phyloP scores from a whole-genome alignment of 768 basidiomycete genomes.

The Hebeloma cylindrosporum region DNA sequence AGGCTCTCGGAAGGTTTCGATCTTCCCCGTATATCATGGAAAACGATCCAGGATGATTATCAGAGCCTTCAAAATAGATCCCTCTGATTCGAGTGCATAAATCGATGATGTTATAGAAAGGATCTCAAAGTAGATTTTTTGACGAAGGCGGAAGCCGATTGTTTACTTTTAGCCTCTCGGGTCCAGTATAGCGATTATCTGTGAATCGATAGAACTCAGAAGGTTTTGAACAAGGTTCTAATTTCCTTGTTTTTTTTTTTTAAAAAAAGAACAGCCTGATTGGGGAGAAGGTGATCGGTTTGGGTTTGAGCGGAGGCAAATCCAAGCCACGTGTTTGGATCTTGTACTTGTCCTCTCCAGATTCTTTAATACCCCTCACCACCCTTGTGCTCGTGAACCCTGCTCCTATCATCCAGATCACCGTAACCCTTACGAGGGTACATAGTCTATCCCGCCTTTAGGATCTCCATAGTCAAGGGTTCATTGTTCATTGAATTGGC shows the following conservation, averaged over 20 bases:
- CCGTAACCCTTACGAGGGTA: constrained; percentile 5
- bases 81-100: too few relatives aligned
- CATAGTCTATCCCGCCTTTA: constrained; percentile 8
- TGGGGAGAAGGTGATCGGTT: not conserved
- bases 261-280: too few relatives aligned
- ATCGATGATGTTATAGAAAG: too few relatives aligned
- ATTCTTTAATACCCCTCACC: constrained; percentile 18
- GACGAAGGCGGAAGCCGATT: too few relatives aligned
- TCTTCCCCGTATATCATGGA: constrained; percentile 42
- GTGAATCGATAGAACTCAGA: too few relatives aligned
- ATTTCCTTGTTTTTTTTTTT: constrained; percentile 9
- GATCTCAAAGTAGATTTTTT: too few relatives aligned
- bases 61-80: constrained; percentile 18
- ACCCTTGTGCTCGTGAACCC: constrained; percentile 12
- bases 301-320: constrained; percentile 32
- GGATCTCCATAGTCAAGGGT: constrained; percentile 7
- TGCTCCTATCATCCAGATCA: constrained; percentile 4
- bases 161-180: too few relatives aligned
- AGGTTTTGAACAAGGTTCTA: too few relatives aligned
- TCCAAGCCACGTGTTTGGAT: constrained; percentile 32
- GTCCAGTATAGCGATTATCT: too few relatives aligned
- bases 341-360: constrained; percentile 11
- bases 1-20: constrained; percentile 49
- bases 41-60: constrained; percentile 27
- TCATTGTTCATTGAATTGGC: too few relatives aligned